Evolutionary conservation across 2,329 filamentous ascomycete genomes (phyloP), one percentile per base, ranked within the genome.

Genomic region (Diaporthe ampelina): DNA sequence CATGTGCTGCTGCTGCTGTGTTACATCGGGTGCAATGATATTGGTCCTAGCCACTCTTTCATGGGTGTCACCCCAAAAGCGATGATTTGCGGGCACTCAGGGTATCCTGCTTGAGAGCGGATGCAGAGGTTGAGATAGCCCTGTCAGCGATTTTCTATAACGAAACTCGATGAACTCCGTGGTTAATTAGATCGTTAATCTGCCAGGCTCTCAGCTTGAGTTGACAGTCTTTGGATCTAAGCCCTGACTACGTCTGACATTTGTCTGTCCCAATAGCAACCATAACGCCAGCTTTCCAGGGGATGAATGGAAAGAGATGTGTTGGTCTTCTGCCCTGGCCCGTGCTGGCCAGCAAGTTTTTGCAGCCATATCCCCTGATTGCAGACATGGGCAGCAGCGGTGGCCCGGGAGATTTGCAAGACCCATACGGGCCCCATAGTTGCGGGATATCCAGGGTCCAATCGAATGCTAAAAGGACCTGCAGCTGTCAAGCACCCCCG

Each of bases 341-440:
- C 15, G 15, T 35, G 2, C 40, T 1, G 19, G 63, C n/a, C 21
- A 68, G 1, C 8, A 24, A 15, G 1, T 26, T 8, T 8, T 24
- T 21, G 32, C 48, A 52, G 15, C 35, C 32, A 8, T 37, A 4
- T 11, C n/a, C 32, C 21, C 48, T 68, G 21, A 40, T 35, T 35
- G 29, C n/a, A 35, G 29, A 40, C 15, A 35, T 45, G 4, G 1
- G 43, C 29, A 37, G 63, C 29, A 26, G 45, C 13, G 24, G 48
- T 68, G 32, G 48, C 15, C 63, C 32, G 15, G 63, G 63, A 54
- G n/a, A 68, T 68, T 68, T 68, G 63, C 63, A 15, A 52, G 48
- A 52, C 48, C 48, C 48, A 40, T 54, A 21, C 26, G 1, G 32
- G n/a, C 48, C 21, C 63, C 63, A 40, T 43, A 63, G 13, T n/a